Evolutionary conservation across 108 stramenopile genomes (phyloP).

Genomic region (Fistulifera solaris): DNA sequence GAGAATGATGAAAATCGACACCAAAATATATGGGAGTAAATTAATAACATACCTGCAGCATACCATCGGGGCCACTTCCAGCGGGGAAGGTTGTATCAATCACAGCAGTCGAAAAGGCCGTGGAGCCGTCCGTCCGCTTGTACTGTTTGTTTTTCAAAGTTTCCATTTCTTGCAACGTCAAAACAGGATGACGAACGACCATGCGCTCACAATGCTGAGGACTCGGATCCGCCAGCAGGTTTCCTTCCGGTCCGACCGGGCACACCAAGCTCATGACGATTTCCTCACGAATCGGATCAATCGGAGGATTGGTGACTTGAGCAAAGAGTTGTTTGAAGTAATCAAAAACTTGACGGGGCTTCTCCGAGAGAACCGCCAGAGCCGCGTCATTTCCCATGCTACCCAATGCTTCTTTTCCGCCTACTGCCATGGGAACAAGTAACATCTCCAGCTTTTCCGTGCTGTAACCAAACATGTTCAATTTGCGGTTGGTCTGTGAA

Average conservation of each 20-base stretch:
- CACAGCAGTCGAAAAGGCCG: constrained; percentile 65
- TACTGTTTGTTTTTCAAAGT: constrained; percentile 82
- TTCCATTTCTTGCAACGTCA: constrained; percentile 89
- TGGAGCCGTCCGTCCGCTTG: constrained; percentile 44
- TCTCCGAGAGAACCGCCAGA: constrained; percentile 87
- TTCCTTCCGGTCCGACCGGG: constrained; percentile 91
- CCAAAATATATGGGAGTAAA: background rate
- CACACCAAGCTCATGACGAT: constrained; percentile 97
- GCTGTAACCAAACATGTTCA: constrained; percentile 90
- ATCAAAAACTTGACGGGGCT: constrained; percentile 88
- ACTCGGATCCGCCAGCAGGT: constrained; percentile 70
- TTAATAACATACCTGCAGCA: constrained; percentile 61
- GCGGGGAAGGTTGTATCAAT: constrained; percentile 90
- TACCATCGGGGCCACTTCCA: constrained; percentile 83
- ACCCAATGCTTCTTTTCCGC: constrained; percentile 91
- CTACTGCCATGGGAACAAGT: constrained; percentile 86
- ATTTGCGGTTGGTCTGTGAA: constrained; percentile 64
- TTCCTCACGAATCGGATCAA: constrained; percentile 96
- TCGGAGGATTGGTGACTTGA: constrained; percentile 97
- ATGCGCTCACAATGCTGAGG: constrained; percentile 77
- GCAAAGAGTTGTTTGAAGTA: constrained; percentile 99
- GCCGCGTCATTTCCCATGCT: constrained; percentile 98
- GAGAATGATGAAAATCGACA: background rate
- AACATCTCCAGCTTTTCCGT: constrained; percentile 93
- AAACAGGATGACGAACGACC: constrained; percentile 83